Conservation (phyloP, 2,329 filamentous ascomycete species). For the Metarhizium brunneum region DNA sequence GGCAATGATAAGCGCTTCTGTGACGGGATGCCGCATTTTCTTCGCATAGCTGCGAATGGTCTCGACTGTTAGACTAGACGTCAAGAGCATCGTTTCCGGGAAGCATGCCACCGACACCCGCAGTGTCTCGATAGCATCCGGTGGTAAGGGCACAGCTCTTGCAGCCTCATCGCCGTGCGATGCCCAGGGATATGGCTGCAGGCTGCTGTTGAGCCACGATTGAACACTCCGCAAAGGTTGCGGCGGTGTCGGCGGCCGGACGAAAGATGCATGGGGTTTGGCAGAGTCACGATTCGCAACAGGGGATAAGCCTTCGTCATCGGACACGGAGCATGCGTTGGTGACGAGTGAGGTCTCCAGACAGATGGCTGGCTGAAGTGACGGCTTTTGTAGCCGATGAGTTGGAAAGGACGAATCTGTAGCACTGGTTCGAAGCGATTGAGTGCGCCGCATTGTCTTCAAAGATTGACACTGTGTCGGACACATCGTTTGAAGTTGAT, state of each 20-base stretch:
- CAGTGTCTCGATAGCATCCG: slow-evolving; percentile 44
- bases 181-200: slow-evolving; percentile 19
- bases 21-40: slow-evolving; percentile 36
- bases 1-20: slow-evolving; percentile 13
- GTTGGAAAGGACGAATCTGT: neutral
- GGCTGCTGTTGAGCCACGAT: slow-evolving; percentile 24
- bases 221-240: slow-evolving; percentile 26
- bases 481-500: neutral
- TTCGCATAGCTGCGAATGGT: slow-evolving; percentile 47
- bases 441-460: neutral
- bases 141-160: slow-evolving; percentile 37
- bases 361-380: neutral
- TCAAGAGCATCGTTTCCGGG: slow-evolving; percentile 49
- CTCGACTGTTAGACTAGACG: slow-evolving; percentile 46
- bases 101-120: slow-evolving; percentile 46
- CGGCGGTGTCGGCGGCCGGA: slow-evolving; percentile 23
- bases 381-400: neutral
- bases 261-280: slow-evolving; percentile 16
- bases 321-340: slow-evolving; percentile 2
- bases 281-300: slow-evolving; percentile 5
- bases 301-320: slow-evolving; percentile 7
- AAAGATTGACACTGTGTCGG: neutral
- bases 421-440: neutral
- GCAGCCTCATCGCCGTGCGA: slow-evolving; percentile 25
- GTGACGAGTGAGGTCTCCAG: slow-evolving; percentile 7